Evolutionary conservation across 805 yeast species (phyloP).

Genomic region (Brettanomyces bruxellensis): DNA sequence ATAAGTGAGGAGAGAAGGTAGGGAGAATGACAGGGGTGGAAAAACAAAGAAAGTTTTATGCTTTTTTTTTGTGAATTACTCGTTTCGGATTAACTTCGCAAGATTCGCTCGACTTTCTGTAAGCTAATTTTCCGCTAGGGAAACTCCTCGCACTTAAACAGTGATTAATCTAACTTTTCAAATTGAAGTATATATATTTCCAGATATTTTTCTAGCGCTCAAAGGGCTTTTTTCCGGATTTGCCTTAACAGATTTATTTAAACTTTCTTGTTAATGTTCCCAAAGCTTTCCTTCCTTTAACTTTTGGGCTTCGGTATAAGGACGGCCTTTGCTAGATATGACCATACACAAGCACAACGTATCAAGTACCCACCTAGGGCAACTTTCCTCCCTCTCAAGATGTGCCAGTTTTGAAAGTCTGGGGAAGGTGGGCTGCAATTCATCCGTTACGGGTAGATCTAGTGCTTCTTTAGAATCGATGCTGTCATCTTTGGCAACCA

Average conservation of each 20-base stretch:
- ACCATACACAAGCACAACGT: constrained; percentile 15
- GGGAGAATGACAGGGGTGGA: no score
- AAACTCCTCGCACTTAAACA: no score
- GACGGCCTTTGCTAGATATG: constrained; percentile 5
- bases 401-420: constrained; percentile 3
- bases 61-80: no score
- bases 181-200: neutral
- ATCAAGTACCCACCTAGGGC: constrained; percentile 2
- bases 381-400: constrained; percentile 3
- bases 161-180: neutral
- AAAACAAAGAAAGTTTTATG: no score
- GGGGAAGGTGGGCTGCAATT: constrained; percentile 1
- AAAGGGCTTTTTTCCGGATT: neutral
- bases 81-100: no score
- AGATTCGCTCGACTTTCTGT: no score
- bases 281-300: no score
- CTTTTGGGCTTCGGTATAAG: no score
- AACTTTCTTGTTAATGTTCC: no score
- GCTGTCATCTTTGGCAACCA: constrained; percentile 10
- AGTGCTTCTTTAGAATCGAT: constrained; percentile 15
- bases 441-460: constrained; percentile 13
- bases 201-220: neutral
- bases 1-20: no score
- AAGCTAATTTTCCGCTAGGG: no score
- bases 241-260: no score